These are phyloP conservation scores for Chrysanthemum lavandulifolium DNA, from an alignment of 129 eudicot genomes.

Conservation along the genomic window DNA sequence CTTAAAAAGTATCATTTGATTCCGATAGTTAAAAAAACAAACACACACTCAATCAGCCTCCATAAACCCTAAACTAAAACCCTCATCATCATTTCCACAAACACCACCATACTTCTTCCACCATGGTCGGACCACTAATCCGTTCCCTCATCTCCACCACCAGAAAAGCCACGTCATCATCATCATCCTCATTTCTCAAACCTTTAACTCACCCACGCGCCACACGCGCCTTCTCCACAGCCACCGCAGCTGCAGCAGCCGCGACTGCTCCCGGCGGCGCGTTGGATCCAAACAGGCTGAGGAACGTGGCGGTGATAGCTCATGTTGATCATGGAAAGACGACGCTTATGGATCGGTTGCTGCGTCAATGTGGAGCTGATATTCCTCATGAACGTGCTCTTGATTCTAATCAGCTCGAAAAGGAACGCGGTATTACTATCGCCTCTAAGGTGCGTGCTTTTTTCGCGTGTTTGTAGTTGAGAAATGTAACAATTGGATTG, in stretches of 20 bases:
- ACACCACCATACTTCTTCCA: constrained; percentile 26
- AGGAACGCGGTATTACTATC: constrained; percentile 95
- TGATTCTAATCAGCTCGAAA: constrained; percentile 79
- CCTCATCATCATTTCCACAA: not conserved
- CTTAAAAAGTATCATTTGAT: too few species aligned
- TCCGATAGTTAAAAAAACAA: too few species aligned
- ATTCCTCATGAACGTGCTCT: constrained; percentile 94
- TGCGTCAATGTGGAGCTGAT: constrained; percentile 94
- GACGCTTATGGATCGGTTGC: constrained; percentile 91
- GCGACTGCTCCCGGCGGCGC: constrained; percentile 39
- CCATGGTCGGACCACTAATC: constrained; percentile 60
- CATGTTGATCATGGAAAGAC: constrained; percentile 97
- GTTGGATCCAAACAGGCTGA: constrained; percentile 75
- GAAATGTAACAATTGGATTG: too few species aligned
- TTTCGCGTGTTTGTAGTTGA: too few species aligned
- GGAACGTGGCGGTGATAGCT: constrained; percentile 95
- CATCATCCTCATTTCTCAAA: constrained; percentile 24
- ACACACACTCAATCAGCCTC: not conserved
- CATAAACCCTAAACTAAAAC: constrained; percentile 9
- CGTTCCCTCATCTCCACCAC: constrained; percentile 67
- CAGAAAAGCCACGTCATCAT: constrained; percentile 37
- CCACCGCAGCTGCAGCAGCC: constrained; percentile 44
- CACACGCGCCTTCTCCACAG: constrained; percentile 43
- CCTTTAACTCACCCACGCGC: constrained; percentile 30
- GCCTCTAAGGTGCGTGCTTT: constrained; percentile 60